Evolutionary conservation across 148 eudicot genomes (phyloP).

Genomic region (Camellia lanceoleosa): DNA sequence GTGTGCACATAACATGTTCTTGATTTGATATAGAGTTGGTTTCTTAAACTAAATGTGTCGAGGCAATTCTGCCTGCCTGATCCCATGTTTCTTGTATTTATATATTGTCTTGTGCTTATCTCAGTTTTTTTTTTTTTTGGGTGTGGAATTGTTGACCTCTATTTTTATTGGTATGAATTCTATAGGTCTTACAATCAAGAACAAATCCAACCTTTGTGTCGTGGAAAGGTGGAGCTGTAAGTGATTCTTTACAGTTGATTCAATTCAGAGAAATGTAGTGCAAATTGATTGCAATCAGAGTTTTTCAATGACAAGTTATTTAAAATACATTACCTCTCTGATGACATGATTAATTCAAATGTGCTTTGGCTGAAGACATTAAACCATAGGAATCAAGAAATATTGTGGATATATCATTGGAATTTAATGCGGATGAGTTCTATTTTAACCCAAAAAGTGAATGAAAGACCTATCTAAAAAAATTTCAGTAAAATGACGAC

Average conservation of each 20-base stretch:
- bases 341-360: no score
- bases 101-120: background rate
- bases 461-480: no score
- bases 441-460: no score
- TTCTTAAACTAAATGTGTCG: background rate
- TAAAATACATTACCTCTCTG: background rate
- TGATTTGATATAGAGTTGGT: background rate
- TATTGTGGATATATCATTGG: no score
- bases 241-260: constrained; percentile 20
- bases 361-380: no score
- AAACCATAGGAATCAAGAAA: no score
- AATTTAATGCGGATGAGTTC: no score
- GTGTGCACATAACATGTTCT: background rate
- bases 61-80: background rate
- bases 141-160: background rate
- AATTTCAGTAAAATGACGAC: no score
- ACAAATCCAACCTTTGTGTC: constrained; percentile 61
- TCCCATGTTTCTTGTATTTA: background rate
- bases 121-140: background rate
- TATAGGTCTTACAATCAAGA: constrained; percentile 81
- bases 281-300: background rate
- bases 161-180: constrained; percentile 11
- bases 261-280: background rate
- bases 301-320: background rate
- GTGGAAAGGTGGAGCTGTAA: constrained; percentile 99